phyloP scores from a whole-genome alignment of 2,329 filamentous ascomycete genomes.

The Arthrobotrys megalospora region DNA sequence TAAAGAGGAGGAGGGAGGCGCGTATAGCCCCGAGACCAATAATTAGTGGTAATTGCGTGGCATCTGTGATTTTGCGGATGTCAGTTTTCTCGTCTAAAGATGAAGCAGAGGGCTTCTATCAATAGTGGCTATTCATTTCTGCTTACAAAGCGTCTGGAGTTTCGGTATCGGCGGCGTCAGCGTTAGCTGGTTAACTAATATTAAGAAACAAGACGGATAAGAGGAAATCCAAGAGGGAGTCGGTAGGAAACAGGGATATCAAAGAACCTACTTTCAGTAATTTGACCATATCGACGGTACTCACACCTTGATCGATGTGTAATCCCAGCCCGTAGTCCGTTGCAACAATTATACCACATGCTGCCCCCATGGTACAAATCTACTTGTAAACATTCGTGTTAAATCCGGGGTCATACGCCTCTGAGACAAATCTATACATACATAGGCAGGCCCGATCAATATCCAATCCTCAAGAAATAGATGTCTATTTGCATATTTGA shows the following conservation, averaged over 20 bases:
- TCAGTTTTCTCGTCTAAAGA: constrained; percentile 7
- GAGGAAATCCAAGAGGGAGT: too few species aligned
- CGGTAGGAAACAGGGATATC: neutral
- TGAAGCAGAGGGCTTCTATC: neutral
- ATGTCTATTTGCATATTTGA: constrained; percentile 12
- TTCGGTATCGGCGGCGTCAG: neutral
- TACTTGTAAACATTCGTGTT: neutral
- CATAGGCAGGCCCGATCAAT: constrained; percentile 14
- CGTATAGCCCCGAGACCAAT: constrained; percentile 5
- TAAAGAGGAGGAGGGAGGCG: constrained; percentile 18
- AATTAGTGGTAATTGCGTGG: neutral
- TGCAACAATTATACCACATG: constrained; percentile 7
- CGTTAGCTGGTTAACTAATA: too few species aligned
- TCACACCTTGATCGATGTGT: constrained; percentile 3
- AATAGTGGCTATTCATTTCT: neutral
- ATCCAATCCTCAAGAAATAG: constrained; percentile 16
- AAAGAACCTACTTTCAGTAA: constrained; percentile 12
- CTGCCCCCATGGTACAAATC: constrained; percentile 20
- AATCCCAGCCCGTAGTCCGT: constrained; percentile 2
- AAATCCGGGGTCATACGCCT: neutral
- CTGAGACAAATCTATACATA: neutral
- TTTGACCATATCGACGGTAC: constrained; percentile 3
- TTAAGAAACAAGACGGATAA: neutral
- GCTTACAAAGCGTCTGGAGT: constrained; percentile 26
- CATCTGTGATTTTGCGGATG: neutral